phyloP scores from a whole-genome alignment of 2,329 filamentous ascomycete species.

The Cercospora sesami region DNA sequence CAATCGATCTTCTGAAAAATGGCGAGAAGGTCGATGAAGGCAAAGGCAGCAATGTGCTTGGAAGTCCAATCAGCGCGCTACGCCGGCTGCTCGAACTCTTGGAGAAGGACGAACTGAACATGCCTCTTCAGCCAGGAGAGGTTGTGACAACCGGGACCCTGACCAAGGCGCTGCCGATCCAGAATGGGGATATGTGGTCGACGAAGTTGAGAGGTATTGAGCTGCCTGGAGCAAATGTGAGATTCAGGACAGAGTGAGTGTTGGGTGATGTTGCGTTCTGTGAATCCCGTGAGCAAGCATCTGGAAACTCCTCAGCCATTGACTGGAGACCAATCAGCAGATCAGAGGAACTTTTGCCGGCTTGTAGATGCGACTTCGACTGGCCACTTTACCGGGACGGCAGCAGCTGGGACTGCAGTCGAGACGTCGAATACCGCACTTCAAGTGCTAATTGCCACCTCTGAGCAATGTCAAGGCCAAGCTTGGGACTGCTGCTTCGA shows the following conservation, averaged over 20 bases:
- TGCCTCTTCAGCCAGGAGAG: constrained; percentile 24
- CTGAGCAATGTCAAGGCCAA: not conserved
- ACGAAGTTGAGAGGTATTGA: constrained; percentile 26
- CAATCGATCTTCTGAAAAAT: constrained; percentile 22
- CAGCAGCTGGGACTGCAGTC: not conserved
- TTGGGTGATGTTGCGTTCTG: not conserved
- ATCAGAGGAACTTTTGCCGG: not conserved
- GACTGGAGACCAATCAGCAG: not conserved
- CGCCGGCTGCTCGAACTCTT: constrained; percentile 23
- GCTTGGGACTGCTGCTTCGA: not conserved
- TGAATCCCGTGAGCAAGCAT: not conserved
- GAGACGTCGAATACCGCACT: not conserved
- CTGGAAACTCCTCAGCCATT: not conserved
- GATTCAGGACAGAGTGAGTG: constrained; percentile 22
- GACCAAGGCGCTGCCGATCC: constrained; percentile 25
- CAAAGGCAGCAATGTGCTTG: constrained; percentile 24
- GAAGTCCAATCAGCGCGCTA: constrained; percentile 27
- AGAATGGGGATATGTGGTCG: constrained; percentile 27
- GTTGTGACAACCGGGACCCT: constrained; percentile 29
- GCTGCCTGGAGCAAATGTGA: constrained; percentile 25
- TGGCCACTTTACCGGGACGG: not conserved
- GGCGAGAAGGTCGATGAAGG: constrained; percentile 23
- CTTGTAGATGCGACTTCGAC: not conserved
- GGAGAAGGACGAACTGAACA: constrained; percentile 27
- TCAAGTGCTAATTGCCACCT: not conserved